phyloP scores from a whole-genome alignment of 768 basidiomycete genomes.

The Lactifluus volemus region DNA sequence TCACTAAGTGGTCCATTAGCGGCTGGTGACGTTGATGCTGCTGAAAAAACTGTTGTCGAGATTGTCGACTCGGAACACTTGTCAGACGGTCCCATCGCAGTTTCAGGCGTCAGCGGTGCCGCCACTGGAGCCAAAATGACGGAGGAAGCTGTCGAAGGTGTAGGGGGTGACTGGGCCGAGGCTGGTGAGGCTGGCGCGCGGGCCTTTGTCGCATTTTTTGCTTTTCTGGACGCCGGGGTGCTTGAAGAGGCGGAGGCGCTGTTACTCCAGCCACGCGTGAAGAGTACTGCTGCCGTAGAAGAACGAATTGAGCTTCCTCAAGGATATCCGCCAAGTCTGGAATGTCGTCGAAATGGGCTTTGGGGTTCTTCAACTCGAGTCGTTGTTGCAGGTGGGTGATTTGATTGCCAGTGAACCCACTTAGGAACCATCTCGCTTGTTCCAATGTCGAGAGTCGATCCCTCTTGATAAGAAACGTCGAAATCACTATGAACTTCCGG shows the following conservation, averaged over 20 bases:
- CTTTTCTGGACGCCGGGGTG: neutral
- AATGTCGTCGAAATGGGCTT: neutral
- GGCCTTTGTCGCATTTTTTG: neutral
- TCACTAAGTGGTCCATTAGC: constrained; percentile 32
- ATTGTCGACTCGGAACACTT: neutral
- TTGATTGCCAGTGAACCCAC: neutral
- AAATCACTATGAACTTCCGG: neutral
- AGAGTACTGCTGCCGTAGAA: neutral
- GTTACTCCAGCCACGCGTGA: neutral
- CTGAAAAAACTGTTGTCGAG: neutral
- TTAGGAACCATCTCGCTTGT: neutral
- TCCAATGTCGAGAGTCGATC: neutral
- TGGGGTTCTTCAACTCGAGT: neutral
- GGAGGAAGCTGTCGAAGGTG: neutral
- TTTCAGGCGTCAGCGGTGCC: neutral
- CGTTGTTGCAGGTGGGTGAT: neutral
- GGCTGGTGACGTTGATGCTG: neutral
- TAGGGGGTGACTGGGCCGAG: neutral
- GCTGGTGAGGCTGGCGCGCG: neutral
- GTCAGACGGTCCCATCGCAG: neutral
- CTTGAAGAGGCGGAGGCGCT: neutral
- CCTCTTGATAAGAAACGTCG: neutral
- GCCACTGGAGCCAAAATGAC: neutral
- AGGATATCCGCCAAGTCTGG: neutral
- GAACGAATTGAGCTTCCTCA: neutral